A percentile compares a stretch with the other conserved stretches of the same genome.
Evolutionary conservation across 2,329 filamentous ascomycete species (phyloP).

Genomic region (Aspergillus uvarum): DNA sequence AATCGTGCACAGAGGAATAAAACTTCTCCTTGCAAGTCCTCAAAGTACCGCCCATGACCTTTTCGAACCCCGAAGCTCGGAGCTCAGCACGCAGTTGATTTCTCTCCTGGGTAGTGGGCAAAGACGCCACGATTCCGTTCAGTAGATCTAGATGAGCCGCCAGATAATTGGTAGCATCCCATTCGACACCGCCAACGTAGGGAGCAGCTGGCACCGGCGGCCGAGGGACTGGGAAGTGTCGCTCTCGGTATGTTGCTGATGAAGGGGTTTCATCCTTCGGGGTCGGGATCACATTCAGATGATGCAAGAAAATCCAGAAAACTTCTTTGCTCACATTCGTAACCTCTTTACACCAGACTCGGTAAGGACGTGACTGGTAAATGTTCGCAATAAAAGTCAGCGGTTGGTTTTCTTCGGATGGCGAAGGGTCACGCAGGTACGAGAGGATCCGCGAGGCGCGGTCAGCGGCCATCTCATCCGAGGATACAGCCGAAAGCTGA

Average conservation of each 20-base stretch:
- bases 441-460: slow-evolving; percentile 72
- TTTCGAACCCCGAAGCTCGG: slow-evolving; percentile 84
- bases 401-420: slow-evolving; percentile 71
- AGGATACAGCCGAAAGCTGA: slow-evolving; percentile 70
- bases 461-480: slow-evolving; percentile 58
- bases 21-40: slow-evolving; percentile 97
- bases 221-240: slow-evolving; percentile 80
- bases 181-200: slow-evolving; percentile 95
- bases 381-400: slow-evolving; percentile 87
- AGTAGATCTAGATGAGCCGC: slow-evolving; percentile 89
- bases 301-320: slow-evolving; percentile 98
- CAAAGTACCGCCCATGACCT: slow-evolving; percentile 78
- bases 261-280: slow-evolving; percentile 33
- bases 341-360: slow-evolving; percentile 90
- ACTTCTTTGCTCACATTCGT: slow-evolving; percentile 94
- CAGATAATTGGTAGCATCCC: slow-evolving; percentile 97
- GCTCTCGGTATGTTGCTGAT: slow-evolving; percentile 42
- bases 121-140: slow-evolving; percentile 83
- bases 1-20: slow-evolving; percentile 88
- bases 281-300: slow-evolving; percentile 77
- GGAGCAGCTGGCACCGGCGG: slow-evolving; percentile 91
- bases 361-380: slow-evolving; percentile 81
- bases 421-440: slow-evolving; percentile 77
- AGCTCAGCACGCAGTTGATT: slow-evolving; percentile 77
- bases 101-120: slow-evolving; percentile 67